Evolutionary conservation across 2,329 filamentous ascomycete genomes (phyloP).

Genomic region (Triangularia setosa): DNA sequence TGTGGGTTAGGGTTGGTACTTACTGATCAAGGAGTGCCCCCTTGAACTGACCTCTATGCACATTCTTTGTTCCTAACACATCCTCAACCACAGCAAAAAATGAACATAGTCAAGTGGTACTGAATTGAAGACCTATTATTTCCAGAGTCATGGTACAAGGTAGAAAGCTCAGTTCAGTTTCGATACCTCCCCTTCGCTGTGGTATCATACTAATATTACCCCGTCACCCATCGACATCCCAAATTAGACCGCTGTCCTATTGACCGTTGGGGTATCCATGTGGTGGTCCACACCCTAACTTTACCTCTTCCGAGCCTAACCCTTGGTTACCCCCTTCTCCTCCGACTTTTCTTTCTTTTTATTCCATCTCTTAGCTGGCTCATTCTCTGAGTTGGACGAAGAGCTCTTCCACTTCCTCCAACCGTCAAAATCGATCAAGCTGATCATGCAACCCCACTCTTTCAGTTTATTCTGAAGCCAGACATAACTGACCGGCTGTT

Average conservation of each 20-base stretch:
- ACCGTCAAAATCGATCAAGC: constrained; percentile 95
- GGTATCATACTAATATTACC: neutral
- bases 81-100: too few species aligned
- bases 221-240: neutral
- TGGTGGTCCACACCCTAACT: neutral
- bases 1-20: neutral
- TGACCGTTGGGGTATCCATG: neutral
- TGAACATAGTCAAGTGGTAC: neutral
- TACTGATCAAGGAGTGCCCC: neutral
- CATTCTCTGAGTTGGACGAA: constrained; percentile 44
- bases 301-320: neutral
- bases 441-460: constrained; percentile 99
- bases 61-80: neutral
- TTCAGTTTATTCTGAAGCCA: constrained; percentile 98
- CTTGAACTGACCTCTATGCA: neutral
- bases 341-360: constrained; percentile 19
- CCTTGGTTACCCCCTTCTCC: neutral
- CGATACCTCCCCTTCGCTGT: neutral
- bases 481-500: constrained; percentile 89
- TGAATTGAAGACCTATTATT: neutral
- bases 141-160: neutral
- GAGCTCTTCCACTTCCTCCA: constrained; percentile 98
- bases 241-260: neutral
- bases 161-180: neutral
- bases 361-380: constrained; percentile 20